These are phyloP conservation scores for Calycina herbarum DNA, from an alignment of 2,329 filamentous ascomycete species.

Conservation along the genomic window DNA sequence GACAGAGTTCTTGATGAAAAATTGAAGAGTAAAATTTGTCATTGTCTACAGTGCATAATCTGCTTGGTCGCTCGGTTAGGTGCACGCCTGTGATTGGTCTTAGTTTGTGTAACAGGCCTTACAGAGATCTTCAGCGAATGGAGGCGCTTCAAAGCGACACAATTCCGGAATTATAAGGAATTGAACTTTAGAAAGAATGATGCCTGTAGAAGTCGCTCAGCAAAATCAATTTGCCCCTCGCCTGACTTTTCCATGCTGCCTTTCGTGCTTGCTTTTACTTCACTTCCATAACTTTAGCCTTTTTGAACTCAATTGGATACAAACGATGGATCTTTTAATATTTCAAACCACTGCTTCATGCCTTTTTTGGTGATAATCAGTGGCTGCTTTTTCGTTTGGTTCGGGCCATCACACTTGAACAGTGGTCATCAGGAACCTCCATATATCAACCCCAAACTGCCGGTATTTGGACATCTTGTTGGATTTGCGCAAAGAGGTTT, in stretches of 20 bases:
- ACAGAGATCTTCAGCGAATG: no score
- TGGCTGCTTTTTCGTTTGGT: not conserved
- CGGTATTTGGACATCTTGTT: not conserved
- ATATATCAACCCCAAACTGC: not conserved
- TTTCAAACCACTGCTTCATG: not conserved
- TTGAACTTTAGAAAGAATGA: no score
- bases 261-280: no score
- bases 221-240: no score
- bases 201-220: not conserved
- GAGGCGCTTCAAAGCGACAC: no score
- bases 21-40: no score
- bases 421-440: not conserved
- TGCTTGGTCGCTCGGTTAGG: not conserved
- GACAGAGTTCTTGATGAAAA: no score
- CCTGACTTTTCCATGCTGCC: no score
- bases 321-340: not conserved
- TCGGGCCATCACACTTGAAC: not conserved
- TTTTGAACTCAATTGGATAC: not conserved
- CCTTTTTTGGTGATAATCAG: not conserved
- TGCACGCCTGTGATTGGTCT: not conserved
- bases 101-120: no score
- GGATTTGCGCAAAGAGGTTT: not conserved
- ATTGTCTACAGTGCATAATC: no score
- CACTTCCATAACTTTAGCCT: no score
- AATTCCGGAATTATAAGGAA: no score